Evolutionary conservation across 257 asterid genomes (phyloP), one percentile per base, ranked within the genome.

Genomic region (Ballota nigra): DNA sequence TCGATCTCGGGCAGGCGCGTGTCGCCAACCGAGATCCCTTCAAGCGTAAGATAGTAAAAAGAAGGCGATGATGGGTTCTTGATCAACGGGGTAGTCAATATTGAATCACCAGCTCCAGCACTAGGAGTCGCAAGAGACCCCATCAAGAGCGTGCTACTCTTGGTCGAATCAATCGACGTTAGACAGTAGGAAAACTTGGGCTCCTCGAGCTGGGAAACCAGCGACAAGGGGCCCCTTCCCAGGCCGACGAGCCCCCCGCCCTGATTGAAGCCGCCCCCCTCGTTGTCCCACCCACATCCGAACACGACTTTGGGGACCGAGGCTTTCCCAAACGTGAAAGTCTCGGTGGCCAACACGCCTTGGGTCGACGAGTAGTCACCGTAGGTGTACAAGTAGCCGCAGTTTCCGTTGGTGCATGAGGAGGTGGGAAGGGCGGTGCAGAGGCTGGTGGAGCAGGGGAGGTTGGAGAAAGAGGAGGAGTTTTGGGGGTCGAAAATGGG

Each of bases 211-310:
- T 92, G 98, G 15, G 96, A 87, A 0, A 90, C 92, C 6, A 92
- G 83, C 0, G 98, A 90, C 3, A 92, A 24, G 0, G 96, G 88
- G 0, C 98, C 98, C 0, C 97, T 83, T 8, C 98, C 97, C 72
- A 92, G 68, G 2, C 98, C 98, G 5, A 90, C 93, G 1, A 92
- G 79, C 53, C 98, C 98, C 6, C 89, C 91, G 0, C 95, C 97
- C 76, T 12, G 96, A 56, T 72, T 79, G 49, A 92, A 90, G 12
- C 96, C 96, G 19, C 79, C 72, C 0, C 97, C 96, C 16, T 90
- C 87, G 49, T 92, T 92, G 13, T 86, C 88, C 4, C 67, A 74
- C 2, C 98, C 97, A n/a, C 97, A 92, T 3, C 98, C 98, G 33
- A 92, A 92, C 33, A 84, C 96, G 0, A 92, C 64, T 4, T 82